Evolutionary conservation across 192 early-diverging fungal species (phyloP).

Genomic region (Phycomyces blakesleeanus): DNA sequence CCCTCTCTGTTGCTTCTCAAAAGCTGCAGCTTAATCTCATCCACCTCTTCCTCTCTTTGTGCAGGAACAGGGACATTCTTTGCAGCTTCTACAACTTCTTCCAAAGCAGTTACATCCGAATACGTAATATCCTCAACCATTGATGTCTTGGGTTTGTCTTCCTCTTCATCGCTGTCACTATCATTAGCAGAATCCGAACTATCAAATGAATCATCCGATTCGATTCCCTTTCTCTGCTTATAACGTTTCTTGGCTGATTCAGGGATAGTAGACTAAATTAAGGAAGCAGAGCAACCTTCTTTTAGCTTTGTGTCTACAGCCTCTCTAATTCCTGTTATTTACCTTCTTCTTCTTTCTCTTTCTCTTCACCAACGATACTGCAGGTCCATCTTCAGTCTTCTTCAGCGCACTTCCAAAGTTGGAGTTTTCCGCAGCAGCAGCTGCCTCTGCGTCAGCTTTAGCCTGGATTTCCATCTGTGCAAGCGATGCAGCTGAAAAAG

Average conservation of each 20-base stretch:
- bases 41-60: conserved; percentile 26
- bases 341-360: conserved; percentile 52
- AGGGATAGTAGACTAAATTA: conserved; percentile 35
- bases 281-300: background rate
- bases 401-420: conserved; percentile 47
- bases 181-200: conserved; percentile 68
- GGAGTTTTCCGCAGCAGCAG: conserved; percentile 3
- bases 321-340: conserved; percentile 6
- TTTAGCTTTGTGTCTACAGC: background rate
- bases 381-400: conserved; percentile 32
- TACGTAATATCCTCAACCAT: conserved; percentile 41
- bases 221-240: conserved; percentile 28
- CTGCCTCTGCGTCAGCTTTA: background rate
- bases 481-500: background rate
- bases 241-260: conserved; percentile 22
- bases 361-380: conserved; percentile 39
- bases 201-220: conserved; percentile 64
- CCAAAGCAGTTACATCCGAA: conserved; percentile 28
- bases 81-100: conserved; percentile 28
- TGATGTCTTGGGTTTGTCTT: conserved; percentile 21
- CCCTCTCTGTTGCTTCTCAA: conserved; percentile 32
- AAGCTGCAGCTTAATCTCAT: conserved; percentile 32
- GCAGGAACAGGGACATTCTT: conserved; percentile 23
- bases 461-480: conserved; percentile 19
- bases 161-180: conserved; percentile 24